Conservation (phyloP, 169 alveolate species). For the Eimeria sp. region DNA sequence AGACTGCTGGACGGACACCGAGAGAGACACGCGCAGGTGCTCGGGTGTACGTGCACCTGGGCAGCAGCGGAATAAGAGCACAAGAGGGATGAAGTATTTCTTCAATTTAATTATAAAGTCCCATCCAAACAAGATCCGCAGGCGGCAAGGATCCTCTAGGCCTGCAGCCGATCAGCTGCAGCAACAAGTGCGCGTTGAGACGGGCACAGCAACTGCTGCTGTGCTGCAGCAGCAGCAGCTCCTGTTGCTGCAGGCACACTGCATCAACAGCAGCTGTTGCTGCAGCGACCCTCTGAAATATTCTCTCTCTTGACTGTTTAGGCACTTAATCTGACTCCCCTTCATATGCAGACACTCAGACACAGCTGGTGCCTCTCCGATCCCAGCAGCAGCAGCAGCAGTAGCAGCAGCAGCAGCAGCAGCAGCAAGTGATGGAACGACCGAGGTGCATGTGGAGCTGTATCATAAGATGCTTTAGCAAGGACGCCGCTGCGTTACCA, state of each 20-base stretch:
- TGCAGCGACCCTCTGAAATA: constrained; percentile 4
- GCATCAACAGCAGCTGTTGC: constrained; percentile 5
- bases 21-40: background rate
- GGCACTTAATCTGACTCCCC: too few species aligned
- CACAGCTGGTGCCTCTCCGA: background rate
- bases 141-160: background rate
- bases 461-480: background rate
- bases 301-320: background rate
- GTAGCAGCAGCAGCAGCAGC: background rate
- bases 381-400: constrained; percentile 27
- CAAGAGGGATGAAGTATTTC: background rate
- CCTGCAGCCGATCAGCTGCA: constrained; percentile 39
- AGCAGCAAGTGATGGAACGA: background rate
- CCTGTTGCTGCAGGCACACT: constrained; percentile 41
- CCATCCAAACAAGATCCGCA: background rate
- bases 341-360: too few species aligned
- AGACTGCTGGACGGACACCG: background rate
- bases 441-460: background rate
- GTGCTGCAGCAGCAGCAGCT: constrained; percentile 23
- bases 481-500: background rate
- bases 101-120: background rate
- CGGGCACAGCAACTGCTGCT: too few species aligned
- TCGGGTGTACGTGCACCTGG: constrained; percentile 11
- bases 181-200: constrained; percentile 43
- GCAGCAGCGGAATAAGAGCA: background rate